Evolutionary conservation across 345 rosid species (phyloP).

Genomic region (Nephelium lappaceum): DNA sequence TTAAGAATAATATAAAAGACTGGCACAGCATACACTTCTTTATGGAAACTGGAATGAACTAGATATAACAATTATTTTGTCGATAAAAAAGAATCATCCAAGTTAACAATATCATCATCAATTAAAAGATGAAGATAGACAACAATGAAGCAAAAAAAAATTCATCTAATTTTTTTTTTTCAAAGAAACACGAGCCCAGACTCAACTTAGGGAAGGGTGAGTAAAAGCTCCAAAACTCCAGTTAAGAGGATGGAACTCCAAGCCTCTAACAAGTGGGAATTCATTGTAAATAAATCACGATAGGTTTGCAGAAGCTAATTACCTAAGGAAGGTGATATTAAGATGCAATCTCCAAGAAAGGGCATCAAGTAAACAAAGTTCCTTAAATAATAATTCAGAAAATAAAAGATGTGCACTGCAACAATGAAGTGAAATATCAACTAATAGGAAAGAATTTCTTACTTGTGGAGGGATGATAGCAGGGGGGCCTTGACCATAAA

Average conservation of each 20-base stretch:
- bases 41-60: neutral
- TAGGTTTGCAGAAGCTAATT: neutral
- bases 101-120: neutral
- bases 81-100: neutral
- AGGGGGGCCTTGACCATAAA: conserved; percentile 91
- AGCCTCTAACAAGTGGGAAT: neutral
- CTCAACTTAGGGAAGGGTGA: neutral
- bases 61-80: neutral
- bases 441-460: conserved; percentile 5
- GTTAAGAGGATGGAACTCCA: neutral
- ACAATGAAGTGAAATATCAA: neutral
- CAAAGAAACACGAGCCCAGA: neutral
- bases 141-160: neutral
- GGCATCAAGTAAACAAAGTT: neutral
- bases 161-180: neutral
- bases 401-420: neutral
- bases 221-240: neutral
- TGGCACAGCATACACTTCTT: neutral
- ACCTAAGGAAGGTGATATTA: neutral
- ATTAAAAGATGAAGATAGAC: neutral
- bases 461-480: conserved; percentile 83
- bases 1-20: neutral
- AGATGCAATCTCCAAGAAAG: conserved; percentile 7
- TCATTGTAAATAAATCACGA: neutral
- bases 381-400: neutral